Conservation (phyloP, 345 rosid genomes). For the Lepidium sativum region DNA sequence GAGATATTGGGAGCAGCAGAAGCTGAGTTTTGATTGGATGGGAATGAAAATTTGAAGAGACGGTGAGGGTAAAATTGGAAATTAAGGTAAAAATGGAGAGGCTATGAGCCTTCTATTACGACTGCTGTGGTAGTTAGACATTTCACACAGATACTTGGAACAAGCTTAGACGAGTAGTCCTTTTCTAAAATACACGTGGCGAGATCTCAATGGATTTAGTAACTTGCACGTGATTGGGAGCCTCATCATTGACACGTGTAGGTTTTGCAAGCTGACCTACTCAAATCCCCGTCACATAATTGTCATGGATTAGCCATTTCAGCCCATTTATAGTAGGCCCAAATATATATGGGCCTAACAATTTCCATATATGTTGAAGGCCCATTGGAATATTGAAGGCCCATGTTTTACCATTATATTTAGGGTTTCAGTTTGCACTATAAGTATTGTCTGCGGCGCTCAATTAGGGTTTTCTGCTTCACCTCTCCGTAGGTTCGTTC, state of each 20-base stretch:
- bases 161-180: conserved; percentile 3
- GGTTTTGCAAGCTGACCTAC: background rate
- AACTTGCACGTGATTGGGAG: conserved; percentile 5
- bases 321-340: no score
- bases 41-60: conserved; percentile 11
- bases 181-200: conserved; percentile 10
- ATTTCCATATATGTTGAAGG: background rate
- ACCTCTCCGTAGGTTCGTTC: conserved; percentile 26
- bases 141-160: conserved; percentile 19
- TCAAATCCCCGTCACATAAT: background rate
- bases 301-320: background rate
- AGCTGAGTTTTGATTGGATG: background rate
- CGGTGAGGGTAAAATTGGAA: conserved; percentile 22
- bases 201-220: background rate
- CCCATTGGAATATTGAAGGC: background rate
- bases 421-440: conserved; percentile 17
- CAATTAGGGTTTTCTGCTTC: conserved; percentile 1
- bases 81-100: background rate
- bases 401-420: background rate
- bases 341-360: background rate
- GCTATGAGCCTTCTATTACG: background rate
- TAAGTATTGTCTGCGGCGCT: background rate
- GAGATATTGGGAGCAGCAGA: background rate
- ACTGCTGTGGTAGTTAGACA: conserved; percentile 7
- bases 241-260: background rate